Base-by-base conservation (phyloP, 257 asterid genomes). In the Thymus quinquecostatus region DNA sequence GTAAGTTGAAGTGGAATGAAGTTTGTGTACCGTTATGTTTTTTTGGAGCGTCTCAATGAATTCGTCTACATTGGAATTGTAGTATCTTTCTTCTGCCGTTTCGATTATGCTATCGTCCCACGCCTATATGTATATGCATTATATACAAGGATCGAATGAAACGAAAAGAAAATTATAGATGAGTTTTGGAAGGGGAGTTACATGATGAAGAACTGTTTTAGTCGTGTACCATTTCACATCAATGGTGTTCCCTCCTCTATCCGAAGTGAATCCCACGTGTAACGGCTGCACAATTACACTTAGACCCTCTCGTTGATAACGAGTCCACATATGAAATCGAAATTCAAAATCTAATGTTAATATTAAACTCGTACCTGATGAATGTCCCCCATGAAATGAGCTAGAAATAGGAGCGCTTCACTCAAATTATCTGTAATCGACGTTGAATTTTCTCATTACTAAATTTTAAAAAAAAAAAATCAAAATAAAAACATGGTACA, bases 311-410 rank as follows among this genome's bases (percentile, higher is more conserved):
- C 21, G 47, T 41, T 41, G 1, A 3, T 41, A 34, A 34, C 2
- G 3, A 4, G 38, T 2, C 38, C 4, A 4, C 6, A 38, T 38
- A 38, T 10, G 13, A 44, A 1, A 44, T 59, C 43, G 10, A 33
- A 59, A 59, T 2, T 12, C 3, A 2, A 9, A 34, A 32, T 4
- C 4, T 33, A 0, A 6, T 4, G 21, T 21, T 21, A 21, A 21
- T 21, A 21, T 21, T 21, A 44, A 10, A 64, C 14, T 50, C 2
- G 11, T 68, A 88, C 98, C 95, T 90, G 98, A 76, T 93, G 98
- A 58, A 93, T 82, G 75, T 93, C 98, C 29, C 98, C 96, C 44
- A 93, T 69, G 79, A 86, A 89, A 83, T 93, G 96, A 41, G 98
- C 84, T 36, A 93, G 85, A 82, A 91, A 93, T 50, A 88, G 83